Base-by-base conservation (phyloP, 2,329 filamentous ascomycete species). In the Phoma sp. region DNA sequence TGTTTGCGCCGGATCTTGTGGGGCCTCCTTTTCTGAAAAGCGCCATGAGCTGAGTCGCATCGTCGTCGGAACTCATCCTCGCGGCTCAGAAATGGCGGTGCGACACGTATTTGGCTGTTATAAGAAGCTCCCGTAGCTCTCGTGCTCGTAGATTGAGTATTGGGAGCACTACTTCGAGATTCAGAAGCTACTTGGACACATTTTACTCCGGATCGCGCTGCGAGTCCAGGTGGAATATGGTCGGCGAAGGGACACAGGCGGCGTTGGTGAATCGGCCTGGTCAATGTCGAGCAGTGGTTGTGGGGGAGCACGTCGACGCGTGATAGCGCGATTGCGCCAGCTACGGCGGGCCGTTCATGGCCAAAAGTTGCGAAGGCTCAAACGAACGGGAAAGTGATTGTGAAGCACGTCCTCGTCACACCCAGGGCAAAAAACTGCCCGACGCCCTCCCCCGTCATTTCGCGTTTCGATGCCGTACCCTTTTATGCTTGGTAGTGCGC, bases 51-150 rank as follows among this genome's bases (percentile, higher is more conserved):
- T 61, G 53, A 0, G 46, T 55, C 1, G 52, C 59, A 23, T 72
- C 61, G 7, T 68, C 65, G 40, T 68, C 64, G 12, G 61, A 66
- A 23, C 63, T 68, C 69, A 72, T 71, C 4, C 2, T 34, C 33
- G 40, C 28, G 39, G 12, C 26, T 28, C 29, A 11, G 5, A 9
- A 17, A n/a, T 4, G 3, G 14, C 11, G 20, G 5, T 38, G 10
- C 21, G 25, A 39, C 33, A 45, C 28, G 39, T 36, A 7, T 32
- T 14, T 12, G 14, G 26, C 7, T 6, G 15, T 39, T 10, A 6
- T 25, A 11, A 4, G n/a, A 14, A 36, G 42, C 25, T 32, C 11
- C 33, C 1, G 17, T 25, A 12, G 32, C 30, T 43, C 17, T 20
- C 15, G 9, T 7, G 25, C 30, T 32, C 25, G 14, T 42, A 6